Conservation (phyloP, 768 basidiomycete species). For the Cyclocybe cylindracea region DNA sequence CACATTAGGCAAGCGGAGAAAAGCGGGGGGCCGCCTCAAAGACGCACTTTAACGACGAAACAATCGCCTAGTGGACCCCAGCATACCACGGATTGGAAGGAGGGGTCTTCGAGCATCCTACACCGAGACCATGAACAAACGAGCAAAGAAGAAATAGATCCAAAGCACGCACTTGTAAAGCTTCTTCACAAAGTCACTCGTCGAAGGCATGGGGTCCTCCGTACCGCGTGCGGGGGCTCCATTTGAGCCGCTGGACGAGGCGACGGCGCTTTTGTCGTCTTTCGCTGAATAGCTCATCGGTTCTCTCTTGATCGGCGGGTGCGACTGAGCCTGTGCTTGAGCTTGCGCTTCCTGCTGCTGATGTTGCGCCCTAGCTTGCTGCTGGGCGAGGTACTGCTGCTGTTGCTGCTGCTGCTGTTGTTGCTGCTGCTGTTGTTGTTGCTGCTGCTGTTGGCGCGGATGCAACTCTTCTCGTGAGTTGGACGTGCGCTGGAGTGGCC, state of each 20-base stretch:
- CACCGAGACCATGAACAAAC: not conserved
- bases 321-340: constrained; percentile 15
- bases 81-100: constrained; percentile 71
- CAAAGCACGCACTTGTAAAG: constrained; percentile 71
- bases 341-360: constrained; percentile 23
- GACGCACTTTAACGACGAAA: constrained; percentile 79
- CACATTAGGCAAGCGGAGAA: not conserved
- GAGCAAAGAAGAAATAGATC: not conserved
- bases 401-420: constrained; percentile 23
- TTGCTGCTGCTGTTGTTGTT: constrained; percentile 13
- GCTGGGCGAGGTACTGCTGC: constrained; percentile 14
- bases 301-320: no score
- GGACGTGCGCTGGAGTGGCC: constrained; percentile 33
- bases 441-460: constrained; percentile 17
- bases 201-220: constrained; percentile 83
- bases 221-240: constrained; percentile 5
- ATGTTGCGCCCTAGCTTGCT: constrained; percentile 13
- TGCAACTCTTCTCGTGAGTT: constrained; percentile 43
- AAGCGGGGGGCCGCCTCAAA: not conserved
- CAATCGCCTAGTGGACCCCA: constrained; percentile 87
- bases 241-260: not conserved
- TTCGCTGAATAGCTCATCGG: not conserved
- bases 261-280: constrained; percentile 7
- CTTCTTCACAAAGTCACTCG: constrained; percentile 93
- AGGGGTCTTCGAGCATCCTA: constrained; percentile 87